Base-by-base conservation (phyloP, 1,284 basidiomycete species). In the Athelia sp. region DNA sequence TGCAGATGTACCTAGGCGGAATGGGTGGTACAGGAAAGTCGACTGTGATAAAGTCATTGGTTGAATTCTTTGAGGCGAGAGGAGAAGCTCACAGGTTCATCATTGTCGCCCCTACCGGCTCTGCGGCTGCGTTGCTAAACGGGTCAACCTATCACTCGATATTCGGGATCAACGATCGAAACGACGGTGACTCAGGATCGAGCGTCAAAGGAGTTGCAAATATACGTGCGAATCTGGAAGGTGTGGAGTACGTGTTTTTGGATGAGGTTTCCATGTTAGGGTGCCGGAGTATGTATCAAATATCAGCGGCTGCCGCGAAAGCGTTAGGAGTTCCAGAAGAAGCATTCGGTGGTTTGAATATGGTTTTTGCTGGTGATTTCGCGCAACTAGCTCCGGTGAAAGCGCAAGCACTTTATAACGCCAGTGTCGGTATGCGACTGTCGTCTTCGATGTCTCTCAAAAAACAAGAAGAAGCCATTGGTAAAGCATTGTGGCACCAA, bases 401-500 rank as follows among this genome's bases (percentile, higher is more conserved):
- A 34, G 19, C 45, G 4, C 22, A n/a, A 34, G 24, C 55, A 3
- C 34, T 67, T 13, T 64, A 62, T 42, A 56, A 51, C 32, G n/a
- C 50, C 4, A 49, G 23, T 3, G 52, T 62, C 4, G 53, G 48
- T 10, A 43, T 19, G 22, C 23, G 13, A 24, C 24, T 31, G 17
- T n/a, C 40, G 47, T 50, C 45, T 42, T 31, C 34, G 22, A 29
- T 43, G 26, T 46, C 43, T 26, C 9, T 26, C 10, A 45, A 19
- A 14, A 50, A 56, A 21, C 64, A 71, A 58, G 51, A 65, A 23
- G 48, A 43, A 29, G 48, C 56, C 1, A 54, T 72, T 19, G 66
- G 70, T 1, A 66, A 66, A 42, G 56, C 60, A 1, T 34, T 67
- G 8, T 72, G 66, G 68, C 67, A 67, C 50, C 58, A 64, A 42